Percentiles rank a stretch among this genome's conserved stretches.
phyloP scores from a whole-genome alignment of 306 rosid species.

The Prunus kanzakura region DNA sequence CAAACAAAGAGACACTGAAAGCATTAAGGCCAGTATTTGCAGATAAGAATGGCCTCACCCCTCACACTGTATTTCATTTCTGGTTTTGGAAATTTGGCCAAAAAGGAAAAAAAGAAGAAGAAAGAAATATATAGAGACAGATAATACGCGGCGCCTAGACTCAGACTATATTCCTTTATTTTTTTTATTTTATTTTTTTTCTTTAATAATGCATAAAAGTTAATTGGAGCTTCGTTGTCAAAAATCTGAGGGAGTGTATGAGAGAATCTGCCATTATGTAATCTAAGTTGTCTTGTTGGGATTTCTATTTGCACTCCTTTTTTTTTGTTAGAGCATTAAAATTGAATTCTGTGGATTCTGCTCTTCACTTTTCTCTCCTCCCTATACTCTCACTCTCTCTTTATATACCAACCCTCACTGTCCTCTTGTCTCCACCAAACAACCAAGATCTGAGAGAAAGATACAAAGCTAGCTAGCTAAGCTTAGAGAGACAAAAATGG shows the following conservation, averaged over 20 bases:
- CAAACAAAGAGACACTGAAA: too few relatives aligned
- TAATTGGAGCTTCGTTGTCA: background rate
- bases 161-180: background rate
- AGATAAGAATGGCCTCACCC: background rate
- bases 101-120: background rate
- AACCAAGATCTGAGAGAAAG: background rate
- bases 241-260: conserved; percentile 1
- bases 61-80: background rate
- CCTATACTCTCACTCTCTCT: background rate
- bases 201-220: background rate
- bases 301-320: background rate
- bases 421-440: background rate
- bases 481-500: conserved; percentile 5
- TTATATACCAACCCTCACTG: background rate
- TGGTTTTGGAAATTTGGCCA: background rate
- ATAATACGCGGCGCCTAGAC: background rate
- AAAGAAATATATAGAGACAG: too few relatives aligned
- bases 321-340: background rate
- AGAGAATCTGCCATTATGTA: conserved; percentile 13
- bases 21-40: background rate
- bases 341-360: conserved; percentile 18
- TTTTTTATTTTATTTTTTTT: too few relatives aligned
- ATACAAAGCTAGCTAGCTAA: background rate
- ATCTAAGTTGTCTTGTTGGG: conserved; percentile 13
- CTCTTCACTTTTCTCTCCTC: background rate